Base-by-base conservation (phyloP, 176 grass and related monocot genomes). In the Eleusine indica region DNA sequence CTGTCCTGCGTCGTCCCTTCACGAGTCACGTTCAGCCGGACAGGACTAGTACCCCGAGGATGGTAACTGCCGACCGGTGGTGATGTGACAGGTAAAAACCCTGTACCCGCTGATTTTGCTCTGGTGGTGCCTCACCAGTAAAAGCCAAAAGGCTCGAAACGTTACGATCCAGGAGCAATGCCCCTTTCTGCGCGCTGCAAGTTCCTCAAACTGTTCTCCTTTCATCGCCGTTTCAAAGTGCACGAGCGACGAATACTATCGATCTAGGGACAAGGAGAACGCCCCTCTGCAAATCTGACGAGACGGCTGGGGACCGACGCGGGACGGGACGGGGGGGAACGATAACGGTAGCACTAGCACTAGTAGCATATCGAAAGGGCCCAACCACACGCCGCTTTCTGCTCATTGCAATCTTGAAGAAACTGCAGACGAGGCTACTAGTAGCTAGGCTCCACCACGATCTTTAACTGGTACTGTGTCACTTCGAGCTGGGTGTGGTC, bases 371-470 rank as follows among this genome's bases (percentile, higher is more conserved):
- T 17, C 14, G 14, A 32, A 66, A 66, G 5, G 64, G 6, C 9
- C 29, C 64, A 57, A 37, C 43, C 68, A 9, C 48, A 32, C 54
- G 47, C 1, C 60, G 13, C 16, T 14, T 6, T 44, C 69, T 67
- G 18, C 37, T 86, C 54, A 78, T 89, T 86, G 28, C 66, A 82
- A 78, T 89, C 83, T 86, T 82, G 83, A 77, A 89, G 57, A 81
- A 63, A 44, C 12, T 46, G 44, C 48, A 49, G 35, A 56, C 18
- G 63, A 43, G 53, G 6, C 40, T 54, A 54, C 51, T 53, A 35
- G 32, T 15, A 51, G 32, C 54, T 13, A 61, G 76, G 53, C 65
- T 81, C 77, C 83, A 66, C 78, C 15, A 71, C 77, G 48, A 75
- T 16, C 66, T 17, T 39, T 61, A 74, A 72, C 86, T 76, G 71